Base-by-base conservation (phyloP, 257 asterid species). In the Cruciata laevipes region DNA sequence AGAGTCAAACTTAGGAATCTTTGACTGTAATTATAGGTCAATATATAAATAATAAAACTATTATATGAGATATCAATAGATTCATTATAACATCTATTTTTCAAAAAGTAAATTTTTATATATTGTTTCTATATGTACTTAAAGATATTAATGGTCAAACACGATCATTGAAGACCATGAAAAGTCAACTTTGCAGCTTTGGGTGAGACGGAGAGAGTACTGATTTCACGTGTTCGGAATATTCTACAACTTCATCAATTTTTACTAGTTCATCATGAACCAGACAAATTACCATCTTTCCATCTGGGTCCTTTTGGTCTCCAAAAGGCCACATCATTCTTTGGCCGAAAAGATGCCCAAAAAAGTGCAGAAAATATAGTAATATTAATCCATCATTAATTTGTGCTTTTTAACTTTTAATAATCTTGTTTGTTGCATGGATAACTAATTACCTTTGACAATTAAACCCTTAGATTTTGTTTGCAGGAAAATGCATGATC, bases 181-280 rank as follows among this genome's bases (percentile, higher is more conserved):
- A n/a, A n/a, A n/a, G n/a, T n/a, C n/a, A n/a, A n/a, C n/a, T n/a
- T n/a, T n/a, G n/a, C n/a, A n/a, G n/a, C n/a, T n/a, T n/a, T n/a
- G n/a, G n/a, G n/a, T n/a, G n/a, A n/a, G n/a, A n/a, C n/a, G n/a
- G n/a, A n/a, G n/a, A n/a, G n/a, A n/a, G n/a, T n/a, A 32, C 30
- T 44, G 33, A 32, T 73, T 73, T 73, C 77, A 67, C 73, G 77
- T 67, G 72, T 51, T 25, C 61, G 49, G 63, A 73, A 73, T 67
- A 60, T 73, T 73, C 69, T 21, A 47, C 51, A 17, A 42, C 51
- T 42, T 42, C 7, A 6, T 40, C 18, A 44, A 13, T 3, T 16
- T 31, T 25, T 52, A 27, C 65, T 21, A 13, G 3, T 47, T 4
- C n/a, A 42, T 42, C 51, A 42, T 40, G 16, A 16, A 1, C 7